Base-by-base conservation (phyloP, 768 basidiomycete species). In the Suillus occidentalis region DNA sequence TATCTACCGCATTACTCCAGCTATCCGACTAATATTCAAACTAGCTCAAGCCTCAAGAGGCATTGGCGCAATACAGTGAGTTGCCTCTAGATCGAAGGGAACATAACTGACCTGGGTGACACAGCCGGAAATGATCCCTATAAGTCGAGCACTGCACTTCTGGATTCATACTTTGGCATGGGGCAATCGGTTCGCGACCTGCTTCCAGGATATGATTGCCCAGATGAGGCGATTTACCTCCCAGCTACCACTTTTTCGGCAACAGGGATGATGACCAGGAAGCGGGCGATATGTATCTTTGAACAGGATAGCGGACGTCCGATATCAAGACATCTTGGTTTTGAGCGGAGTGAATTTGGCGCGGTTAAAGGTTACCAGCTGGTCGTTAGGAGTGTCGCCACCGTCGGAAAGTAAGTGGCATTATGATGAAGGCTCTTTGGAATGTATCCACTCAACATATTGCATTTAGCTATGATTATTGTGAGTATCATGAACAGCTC, bases 181-280 rank as follows among this genome's bases (percentile, higher is more conserved):
- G 88, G 88, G 0, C 70, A 71, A 14, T 57, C 79, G 6, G 82
- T 84, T n/a, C 81, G 85, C 25, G 82, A 87, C 49, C 77, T 89
- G 77, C 81, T 90, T 37, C 82, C 83, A 1, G 83, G 85, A 57
- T 89, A 89, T 70, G 89, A 90, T 70, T 89, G 88, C 67, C 89
- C 89, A 4, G 75, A 82, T 64, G 86, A 88, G 58, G 82, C 88
- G 0, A 78, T 85, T 16, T 86, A 81, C 71, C 77, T 90, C 22
- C 84, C 86, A 4, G 85, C 85, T 0, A 85, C 85, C 6, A 84
- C 85, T 0, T 82, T 84, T 70, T 76, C 80, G 28, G 70, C 71
- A 5, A 61, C 71, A 12, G 88, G 86, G 3, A 79, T 75, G 6
- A 69, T 85, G 63, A 73, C 77, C 4, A 79, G 82, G 58, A 74